Evolutionary conservation across 2,329 filamentous ascomycete genomes (phyloP), one percentile per base, ranked within the genome.

Genomic region (Alternaria ethzedia): DNA sequence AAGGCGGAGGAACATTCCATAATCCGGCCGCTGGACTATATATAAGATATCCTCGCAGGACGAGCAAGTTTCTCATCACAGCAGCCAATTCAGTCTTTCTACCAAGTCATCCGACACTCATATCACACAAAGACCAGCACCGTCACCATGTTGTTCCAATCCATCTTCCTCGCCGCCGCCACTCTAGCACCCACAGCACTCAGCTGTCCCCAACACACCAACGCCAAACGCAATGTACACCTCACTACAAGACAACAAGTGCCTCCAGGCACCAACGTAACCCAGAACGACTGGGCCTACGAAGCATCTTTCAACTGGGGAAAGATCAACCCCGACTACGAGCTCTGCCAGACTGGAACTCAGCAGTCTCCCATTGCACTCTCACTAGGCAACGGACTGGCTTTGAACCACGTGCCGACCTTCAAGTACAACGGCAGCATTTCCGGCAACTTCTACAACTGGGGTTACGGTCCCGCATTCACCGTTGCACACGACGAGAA

Each of bases 331-430:
- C 66, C 74, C 77, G 80, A 78, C 46, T 85, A 84, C 67, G 70
- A 75, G 6, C 72, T 81, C 20, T 86, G 85, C 76, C 84, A 86
- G 65, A 83, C 80, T 15, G 84, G 85, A 36, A 85, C 82, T 1
- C 81, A 84, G 59, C 84, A 86, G 70, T 83, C 83, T 0, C 85
- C 85, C 7, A 86, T 86, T 55, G 75, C 79, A 0, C 79, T 86
- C 8, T 75, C 70, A 9, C 73, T 82, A 28, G 70, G 74, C 21
- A 74, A 81, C 58, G 83, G 82, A 8, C 75, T 84, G 5, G 79
- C 82, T 3, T 64, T 71, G 20, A 76, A 74, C 25, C 83, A 85
- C 68, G 73, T 73, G 2, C 78, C 82, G 5, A 69, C 50, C 15
- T 85, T 86, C 74, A 76, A 81, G 66, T 85, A 84, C 71, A 68